Percentiles rank a stretch among this genome's conserved stretches.
phyloP scores from a whole-genome alignment of 352 stramenopile genomes.

The Thraustochytrium sp. region DNA sequence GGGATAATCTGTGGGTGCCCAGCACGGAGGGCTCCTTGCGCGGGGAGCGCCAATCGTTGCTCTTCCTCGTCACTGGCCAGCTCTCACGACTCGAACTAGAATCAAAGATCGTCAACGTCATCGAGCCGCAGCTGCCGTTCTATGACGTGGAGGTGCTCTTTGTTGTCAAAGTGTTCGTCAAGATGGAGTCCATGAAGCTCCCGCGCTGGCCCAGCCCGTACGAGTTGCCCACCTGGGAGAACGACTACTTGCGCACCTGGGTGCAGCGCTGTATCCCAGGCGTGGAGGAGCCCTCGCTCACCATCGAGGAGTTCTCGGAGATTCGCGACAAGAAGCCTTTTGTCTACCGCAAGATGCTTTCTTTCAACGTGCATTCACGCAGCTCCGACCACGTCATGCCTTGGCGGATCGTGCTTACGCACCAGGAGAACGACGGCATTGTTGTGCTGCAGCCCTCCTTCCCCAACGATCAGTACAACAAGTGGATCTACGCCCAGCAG shows the following conservation, averaged over 20 bases:
- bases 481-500: not conserved
- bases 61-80: not conserved
- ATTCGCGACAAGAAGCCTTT: not conserved
- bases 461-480: not conserved
- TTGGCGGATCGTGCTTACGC: not conserved
- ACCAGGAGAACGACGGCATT: not conserved
- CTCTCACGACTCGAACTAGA: not conserved
- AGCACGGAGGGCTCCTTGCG: too few species aligned
- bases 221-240: not conserved
- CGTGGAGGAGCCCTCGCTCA: not conserved
- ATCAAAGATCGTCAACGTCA: not conserved
- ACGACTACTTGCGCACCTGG: not conserved
- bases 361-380: not conserved
- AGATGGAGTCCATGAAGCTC: not conserved
- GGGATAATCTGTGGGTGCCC: not conserved
- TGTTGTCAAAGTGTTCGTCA: not conserved
- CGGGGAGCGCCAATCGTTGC: not conserved
- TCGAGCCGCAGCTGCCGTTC: not conserved
- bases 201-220: not conserved
- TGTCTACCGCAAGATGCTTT: not conserved
- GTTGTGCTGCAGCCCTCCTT: not conserved
- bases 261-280: not conserved
- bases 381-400: not conserved
- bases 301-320: not conserved
- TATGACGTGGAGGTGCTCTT: not conserved